These are phyloP conservation scores for Phytopythium mirpurense DNA, from an alignment of 352 stramenopile genomes.

Conservation along the genomic window DNA sequence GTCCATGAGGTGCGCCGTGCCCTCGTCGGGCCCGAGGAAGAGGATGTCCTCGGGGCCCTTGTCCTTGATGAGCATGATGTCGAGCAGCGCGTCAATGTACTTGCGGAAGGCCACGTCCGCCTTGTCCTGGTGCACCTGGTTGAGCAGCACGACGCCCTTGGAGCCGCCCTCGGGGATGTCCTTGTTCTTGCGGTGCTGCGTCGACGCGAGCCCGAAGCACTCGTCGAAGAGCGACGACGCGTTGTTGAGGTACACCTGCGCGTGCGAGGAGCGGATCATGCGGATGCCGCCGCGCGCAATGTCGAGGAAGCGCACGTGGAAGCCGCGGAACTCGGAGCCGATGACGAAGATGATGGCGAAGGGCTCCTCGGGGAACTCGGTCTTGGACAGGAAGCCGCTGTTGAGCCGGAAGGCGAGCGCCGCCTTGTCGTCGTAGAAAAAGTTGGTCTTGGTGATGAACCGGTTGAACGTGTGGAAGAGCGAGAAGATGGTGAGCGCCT, in stretches of 20 bases:
- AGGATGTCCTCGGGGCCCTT: slow-evolving; percentile 89
- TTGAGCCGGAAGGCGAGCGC: slow-evolving; percentile 73
- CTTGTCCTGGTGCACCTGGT: slow-evolving; percentile 89
- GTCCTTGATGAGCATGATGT: slow-evolving; percentile 96
- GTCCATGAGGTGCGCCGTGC: slow-evolving; percentile 95
- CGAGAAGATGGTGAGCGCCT: slow-evolving; percentile 73
- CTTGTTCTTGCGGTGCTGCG: slow-evolving; percentile 99
- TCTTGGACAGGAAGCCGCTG: slow-evolving; percentile 65
- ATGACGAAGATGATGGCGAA: slow-evolving; percentile 95
- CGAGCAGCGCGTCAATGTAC: slow-evolving; percentile 95
- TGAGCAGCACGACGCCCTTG: slow-evolving; percentile 95
- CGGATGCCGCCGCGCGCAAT: slow-evolving; percentile 95
- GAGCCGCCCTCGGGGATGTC: slow-evolving; percentile 98
- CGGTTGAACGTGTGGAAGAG: slow-evolving; percentile 84
- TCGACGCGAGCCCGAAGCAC: slow-evolving; percentile 94
- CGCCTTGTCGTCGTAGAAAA: slow-evolving; percentile 77
- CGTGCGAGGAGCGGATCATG: slow-evolving; percentile 81
- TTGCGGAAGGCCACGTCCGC: slow-evolving; percentile 91
- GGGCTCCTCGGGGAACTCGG: slow-evolving; percentile 81
- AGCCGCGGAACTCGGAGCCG: slow-evolving; percentile 95
- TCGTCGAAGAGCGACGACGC: slow-evolving; percentile 94
- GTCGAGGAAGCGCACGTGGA: slow-evolving; percentile 97
- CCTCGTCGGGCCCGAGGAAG: slow-evolving; percentile 97
- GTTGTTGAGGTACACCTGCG: slow-evolving; percentile 90
- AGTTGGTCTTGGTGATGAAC: slow-evolving; percentile 81